Percentiles rank a stretch among this genome's conserved stretches.
Conservation (phyloP, 2,329 filamentous ascomycete species). For the Neoscytalidium dimidiatum region DNA sequence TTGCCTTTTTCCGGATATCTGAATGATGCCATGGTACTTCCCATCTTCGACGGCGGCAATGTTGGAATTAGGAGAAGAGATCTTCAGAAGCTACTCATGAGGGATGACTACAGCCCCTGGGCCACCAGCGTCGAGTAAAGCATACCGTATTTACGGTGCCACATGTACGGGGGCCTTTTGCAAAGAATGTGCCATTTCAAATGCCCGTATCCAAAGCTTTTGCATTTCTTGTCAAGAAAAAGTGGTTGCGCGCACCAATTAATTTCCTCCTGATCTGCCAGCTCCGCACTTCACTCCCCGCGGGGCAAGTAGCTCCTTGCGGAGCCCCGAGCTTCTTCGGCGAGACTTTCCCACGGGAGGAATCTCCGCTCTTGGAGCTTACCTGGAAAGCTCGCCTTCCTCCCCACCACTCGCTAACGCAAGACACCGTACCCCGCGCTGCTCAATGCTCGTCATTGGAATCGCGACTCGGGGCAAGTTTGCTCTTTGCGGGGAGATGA, state of each 20-base stretch:
- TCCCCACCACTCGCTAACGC: background rate
- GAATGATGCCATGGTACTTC: slow-evolving; percentile 13
- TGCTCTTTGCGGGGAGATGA: background rate
- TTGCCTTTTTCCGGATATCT: slow-evolving; percentile 44
- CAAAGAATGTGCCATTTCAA: too few species aligned
- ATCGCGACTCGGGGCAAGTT: background rate
- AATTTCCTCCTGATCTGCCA: background rate
- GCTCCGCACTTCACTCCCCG: background rate
- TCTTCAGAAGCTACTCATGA: slow-evolving; percentile 49
- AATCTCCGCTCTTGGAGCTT: background rate
- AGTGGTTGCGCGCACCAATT: background rate
- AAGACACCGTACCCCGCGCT: slow-evolving; percentile 15
- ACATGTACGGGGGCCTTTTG: too few species aligned
- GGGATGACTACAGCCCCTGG: slow-evolving; percentile 51
- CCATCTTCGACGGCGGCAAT: slow-evolving; percentile 55
- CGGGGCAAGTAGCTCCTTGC: slow-evolving; percentile 6
- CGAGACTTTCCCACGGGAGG: background rate
- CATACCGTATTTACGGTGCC: too few species aligned
- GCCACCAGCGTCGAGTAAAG: slow-evolving; percentile 20
- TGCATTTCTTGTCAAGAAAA: too few species aligned
- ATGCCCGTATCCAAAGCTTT: too few species aligned
- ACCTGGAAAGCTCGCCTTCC: background rate
- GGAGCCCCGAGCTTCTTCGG: background rate
- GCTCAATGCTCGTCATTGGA: background rate
- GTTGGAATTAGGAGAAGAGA: slow-evolving; percentile 54